Evolutionary conservation across 768 basidiomycete genomes (phyloP).

Genomic region (Favolaschia claudopus): DNA sequence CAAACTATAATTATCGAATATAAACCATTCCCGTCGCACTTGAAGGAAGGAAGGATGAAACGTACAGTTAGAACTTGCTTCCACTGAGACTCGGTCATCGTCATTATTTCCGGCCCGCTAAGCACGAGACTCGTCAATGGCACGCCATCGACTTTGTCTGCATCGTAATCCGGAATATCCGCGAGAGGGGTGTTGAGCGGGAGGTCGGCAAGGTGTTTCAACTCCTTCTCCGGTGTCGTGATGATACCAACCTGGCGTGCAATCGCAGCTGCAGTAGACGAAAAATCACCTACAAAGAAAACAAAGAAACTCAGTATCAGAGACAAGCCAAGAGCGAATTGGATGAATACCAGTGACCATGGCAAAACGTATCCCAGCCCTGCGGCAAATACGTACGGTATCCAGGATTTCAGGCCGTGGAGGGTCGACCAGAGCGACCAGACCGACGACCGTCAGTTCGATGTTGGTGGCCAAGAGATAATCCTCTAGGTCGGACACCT

Average conservation of each 20-base stretch:
- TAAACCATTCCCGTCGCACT: not conserved
- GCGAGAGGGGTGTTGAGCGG: constrained; percentile 31
- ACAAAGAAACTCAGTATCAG: not conserved
- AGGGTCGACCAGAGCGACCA: constrained; percentile 69
- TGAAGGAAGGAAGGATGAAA: not conserved
- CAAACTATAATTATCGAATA: constrained; percentile 40
- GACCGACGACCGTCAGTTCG: constrained; percentile 60
- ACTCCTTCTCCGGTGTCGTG: constrained; percentile 39
- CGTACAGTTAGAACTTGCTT: constrained; percentile 34
- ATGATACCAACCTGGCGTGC: constrained; percentile 69
- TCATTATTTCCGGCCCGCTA: constrained; percentile 49
- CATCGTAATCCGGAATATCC: constrained; percentile 37
- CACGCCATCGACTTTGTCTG: constrained; percentile 33
- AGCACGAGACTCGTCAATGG: constrained; percentile 47
- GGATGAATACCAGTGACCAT: constrained; percentile 60
- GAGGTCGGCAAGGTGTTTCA: constrained; percentile 50
- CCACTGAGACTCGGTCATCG: constrained; percentile 41
- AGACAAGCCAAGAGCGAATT: not conserved
- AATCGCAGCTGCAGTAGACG: constrained; percentile 68
- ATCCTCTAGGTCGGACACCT: constrained; percentile 48
- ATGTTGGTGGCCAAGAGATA: constrained; percentile 49
- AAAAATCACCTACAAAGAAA: constrained; percentile 53
- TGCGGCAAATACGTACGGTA: constrained; percentile 56
- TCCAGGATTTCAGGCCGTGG: constrained; percentile 61
- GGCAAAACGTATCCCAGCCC: constrained; percentile 68